These are phyloP conservation scores for Chloroidium sp. DNA, from an alignment of 163 green algal species.

Conservation along the genomic window DNA sequence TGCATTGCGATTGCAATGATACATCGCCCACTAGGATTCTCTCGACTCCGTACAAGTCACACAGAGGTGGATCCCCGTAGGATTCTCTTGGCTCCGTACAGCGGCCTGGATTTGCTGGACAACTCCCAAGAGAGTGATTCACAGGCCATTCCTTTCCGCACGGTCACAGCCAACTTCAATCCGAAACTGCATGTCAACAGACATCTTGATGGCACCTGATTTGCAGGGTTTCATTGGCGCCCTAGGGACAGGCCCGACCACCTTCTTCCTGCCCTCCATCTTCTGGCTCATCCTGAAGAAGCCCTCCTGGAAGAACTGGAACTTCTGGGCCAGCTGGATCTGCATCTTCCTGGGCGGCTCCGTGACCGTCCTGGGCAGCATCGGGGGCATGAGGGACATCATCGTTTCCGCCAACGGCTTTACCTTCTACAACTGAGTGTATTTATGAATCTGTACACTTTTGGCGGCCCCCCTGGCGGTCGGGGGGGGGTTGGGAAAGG, in stretches of 20 bases:
- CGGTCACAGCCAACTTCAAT: neutral
- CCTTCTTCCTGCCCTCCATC: conserved; percentile 15
- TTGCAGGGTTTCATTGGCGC: conserved; percentile 26
- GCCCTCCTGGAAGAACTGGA: conserved; percentile 4
- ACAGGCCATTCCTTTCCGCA: neutral
- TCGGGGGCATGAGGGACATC: conserved; percentile 18
- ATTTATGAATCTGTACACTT: too few relatives aligned
- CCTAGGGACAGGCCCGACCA: conserved; percentile 21
- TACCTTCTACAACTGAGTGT: conserved; percentile 10
- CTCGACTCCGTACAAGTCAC: too few relatives aligned
- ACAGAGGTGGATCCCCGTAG: too few relatives aligned
- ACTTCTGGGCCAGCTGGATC: conserved; percentile 19
- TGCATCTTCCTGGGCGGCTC: conserved; percentile 15
- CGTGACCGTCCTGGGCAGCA: conserved; percentile 17
- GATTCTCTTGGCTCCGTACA: too few relatives aligned
- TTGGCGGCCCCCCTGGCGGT: too few relatives aligned
- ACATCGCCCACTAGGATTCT: too few relatives aligned
- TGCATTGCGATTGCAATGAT: too few relatives aligned
- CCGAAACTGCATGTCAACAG: neutral
- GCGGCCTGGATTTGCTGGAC: neutral
- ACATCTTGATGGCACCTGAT: neutral
- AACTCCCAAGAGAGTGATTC: neutral
- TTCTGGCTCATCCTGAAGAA: conserved; percentile 19
- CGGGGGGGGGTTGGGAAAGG: too few relatives aligned
- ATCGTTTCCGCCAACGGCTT: conserved; percentile 8